Base-by-base conservation (phyloP, 345 rosid genomes). In the Brassica nigra region DNA sequence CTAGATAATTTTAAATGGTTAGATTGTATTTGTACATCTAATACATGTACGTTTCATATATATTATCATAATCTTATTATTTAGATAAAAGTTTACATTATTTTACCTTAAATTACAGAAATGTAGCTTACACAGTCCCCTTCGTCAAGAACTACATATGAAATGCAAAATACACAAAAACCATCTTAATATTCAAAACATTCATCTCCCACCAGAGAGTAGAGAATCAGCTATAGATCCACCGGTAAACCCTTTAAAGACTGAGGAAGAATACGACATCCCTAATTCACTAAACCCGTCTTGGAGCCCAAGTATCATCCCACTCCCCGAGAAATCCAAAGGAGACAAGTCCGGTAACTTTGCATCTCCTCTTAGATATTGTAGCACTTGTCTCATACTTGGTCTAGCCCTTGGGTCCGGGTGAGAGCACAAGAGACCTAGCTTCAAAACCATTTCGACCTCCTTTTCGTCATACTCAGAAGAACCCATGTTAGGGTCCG, bases 301-400 rank as follows among this genome's bases (percentile, higher is more conserved):
- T 62, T 62, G 66, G 7, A 62, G 20, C 11, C 37, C n/a, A 62
- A 29, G 4, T 33, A 29, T 29, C 66, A 62, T 61, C 15, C 65
- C 65, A 27, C 15, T 61, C 33, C 34, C 12, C 0, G 34, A 28
- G 3, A 83, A 52, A 1, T 75, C 57, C 28, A 83, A 63, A 0
- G 75, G 66, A 29, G 86, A 62, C 4, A 85, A 29, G 5, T 78
- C 86, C 0, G 90, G 85, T 4, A 83, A 30, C 10, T 75, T 78
- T 4, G 68, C 76, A 58, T 90, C 89, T 15, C 88, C 66, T 30
- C 37, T 29, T 14, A 62, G 37, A 62, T 30, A 62, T 4, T 62
- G 15, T 61, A 61, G 1, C 65, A 61, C 65, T 61, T 61, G 34
- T 12, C 88, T 0, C 89, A 0, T 95, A 61, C 65, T 61, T 61